A percentile compares a stretch with the other conserved stretches of the same genome.
These are phyloP conservation scores for Isabelozyma gotoi DNA, from an alignment of 805 yeast genomes.

Conservation along the genomic window DNA sequence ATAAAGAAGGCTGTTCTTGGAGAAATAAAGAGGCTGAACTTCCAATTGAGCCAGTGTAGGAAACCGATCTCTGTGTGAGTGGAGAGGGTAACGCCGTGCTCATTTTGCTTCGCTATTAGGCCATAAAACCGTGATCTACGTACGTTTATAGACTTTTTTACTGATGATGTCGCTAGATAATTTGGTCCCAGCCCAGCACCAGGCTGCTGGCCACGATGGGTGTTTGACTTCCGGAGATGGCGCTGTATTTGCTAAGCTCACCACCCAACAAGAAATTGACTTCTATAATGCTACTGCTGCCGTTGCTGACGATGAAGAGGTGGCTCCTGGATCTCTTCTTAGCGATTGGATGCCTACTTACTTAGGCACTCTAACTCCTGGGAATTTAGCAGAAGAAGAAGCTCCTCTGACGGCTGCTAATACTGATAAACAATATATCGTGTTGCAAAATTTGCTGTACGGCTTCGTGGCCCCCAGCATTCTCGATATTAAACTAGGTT, in stretches of 20 bases:
- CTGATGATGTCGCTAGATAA: neutral
- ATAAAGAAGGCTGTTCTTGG: too few species aligned
- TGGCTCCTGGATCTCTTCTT: constrained; percentile 32
- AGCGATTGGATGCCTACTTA: constrained; percentile 63
- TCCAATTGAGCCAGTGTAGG: too few species aligned
- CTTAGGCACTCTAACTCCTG: constrained; percentile 58
- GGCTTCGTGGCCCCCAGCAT: constrained; percentile 69
- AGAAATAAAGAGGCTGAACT: too few species aligned
- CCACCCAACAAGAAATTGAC: constrained; percentile 63
- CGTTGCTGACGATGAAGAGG: constrained; percentile 12
- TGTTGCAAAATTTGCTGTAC: constrained; percentile 66
- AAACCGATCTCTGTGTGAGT: too few species aligned
- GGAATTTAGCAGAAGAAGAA: constrained; percentile 18
- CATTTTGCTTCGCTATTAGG: too few species aligned
- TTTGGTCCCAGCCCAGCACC: constrained; percentile 40
- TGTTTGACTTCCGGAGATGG: constrained; percentile 60
- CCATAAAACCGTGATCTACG: too few species aligned
- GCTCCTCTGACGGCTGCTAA: constrained; percentile 2
- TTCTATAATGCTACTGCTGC: constrained; percentile 54
- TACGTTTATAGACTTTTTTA: too few species aligned
- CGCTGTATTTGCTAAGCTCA: constrained; percentile 68
- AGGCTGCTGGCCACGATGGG: constrained; percentile 94
- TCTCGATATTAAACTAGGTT: constrained; percentile 82
- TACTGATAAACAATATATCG: constrained; percentile 49
- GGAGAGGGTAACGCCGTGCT: too few species aligned